Percentiles rank a stretch among this genome's conserved stretches.
These are phyloP conservation scores for Tylopilus sp. DNA, from an alignment of 768 basidiomycete genomes.

Conservation along the genomic window DNA sequence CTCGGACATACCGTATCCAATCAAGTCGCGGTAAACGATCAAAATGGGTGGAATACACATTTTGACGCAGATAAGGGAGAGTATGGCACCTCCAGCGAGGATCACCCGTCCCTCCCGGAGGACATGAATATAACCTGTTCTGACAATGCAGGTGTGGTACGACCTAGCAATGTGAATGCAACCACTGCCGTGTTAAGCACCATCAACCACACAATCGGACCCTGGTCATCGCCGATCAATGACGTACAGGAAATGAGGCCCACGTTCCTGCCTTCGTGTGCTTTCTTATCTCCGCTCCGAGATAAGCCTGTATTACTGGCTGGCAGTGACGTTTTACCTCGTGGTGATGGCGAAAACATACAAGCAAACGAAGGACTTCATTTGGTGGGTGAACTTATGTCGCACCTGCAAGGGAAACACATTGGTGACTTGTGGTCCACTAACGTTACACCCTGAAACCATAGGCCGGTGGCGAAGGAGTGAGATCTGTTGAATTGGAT, in stretches of 20 bases:
- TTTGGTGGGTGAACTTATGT: constrained; percentile 17
- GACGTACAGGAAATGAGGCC: constrained; percentile 9
- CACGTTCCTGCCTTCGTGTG: constrained; percentile 22
- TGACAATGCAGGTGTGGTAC: not conserved
- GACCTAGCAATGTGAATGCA: constrained; percentile 8
- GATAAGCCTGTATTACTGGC: constrained; percentile 8
- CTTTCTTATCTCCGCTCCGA: constrained; percentile 31
- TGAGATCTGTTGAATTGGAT: not conserved
- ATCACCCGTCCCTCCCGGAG: constrained; percentile 5
- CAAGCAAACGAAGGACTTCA: not conserved
- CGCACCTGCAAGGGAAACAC: constrained; percentile 1
- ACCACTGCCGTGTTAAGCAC: not conserved
- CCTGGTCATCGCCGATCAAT: constrained; percentile 10
- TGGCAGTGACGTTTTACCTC: constrained; percentile 4
- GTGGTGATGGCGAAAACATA: constrained; percentile 18
- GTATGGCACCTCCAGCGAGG: constrained; percentile 10
- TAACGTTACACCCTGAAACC: constrained; percentile 11
- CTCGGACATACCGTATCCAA: constrained; percentile 5
- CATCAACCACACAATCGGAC: not conserved
- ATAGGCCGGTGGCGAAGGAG: not conserved
- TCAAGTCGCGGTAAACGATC: constrained; percentile 11
- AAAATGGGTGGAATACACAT: constrained; percentile 11
- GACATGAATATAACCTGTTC: constrained; percentile 9
- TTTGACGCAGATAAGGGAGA: constrained; percentile 8
- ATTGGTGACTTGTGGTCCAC: not conserved